phyloP scores from a whole-genome alignment of 1,139 yeast species.

The Yamadazyma membranifaciens region DNA sequence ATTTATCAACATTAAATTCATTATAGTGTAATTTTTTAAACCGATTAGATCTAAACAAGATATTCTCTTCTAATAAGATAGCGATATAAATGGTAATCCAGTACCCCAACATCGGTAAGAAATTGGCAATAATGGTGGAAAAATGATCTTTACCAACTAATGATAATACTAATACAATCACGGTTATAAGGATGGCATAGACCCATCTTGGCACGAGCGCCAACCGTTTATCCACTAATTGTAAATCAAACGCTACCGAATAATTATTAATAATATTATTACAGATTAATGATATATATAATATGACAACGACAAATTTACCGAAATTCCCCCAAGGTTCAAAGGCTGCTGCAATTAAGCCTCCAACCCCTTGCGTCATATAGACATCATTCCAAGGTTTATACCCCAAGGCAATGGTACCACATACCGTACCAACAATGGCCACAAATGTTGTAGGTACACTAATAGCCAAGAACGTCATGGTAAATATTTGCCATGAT shows the following conservation, averaged over 20 bases:
- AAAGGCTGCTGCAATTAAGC: constrained; percentile 66
- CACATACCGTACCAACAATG: constrained; percentile 67
- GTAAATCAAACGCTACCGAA: constrained; percentile 80
- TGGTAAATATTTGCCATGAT: constrained; percentile 49
- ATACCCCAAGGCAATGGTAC: constrained; percentile 65
- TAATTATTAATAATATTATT: constrained; percentile 61
- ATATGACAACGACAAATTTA: constrained; percentile 32
- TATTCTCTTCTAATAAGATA: constrained; percentile 70
- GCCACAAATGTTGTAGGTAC: constrained; percentile 81
- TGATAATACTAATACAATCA: constrained; percentile 65
- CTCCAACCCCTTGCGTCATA: constrained; percentile 69
- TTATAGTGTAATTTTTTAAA: constrained; percentile 49
- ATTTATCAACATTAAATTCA: constrained; percentile 39
- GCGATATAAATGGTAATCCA: constrained; percentile 87
- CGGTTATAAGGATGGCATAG: constrained; percentile 67
- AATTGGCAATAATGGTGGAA: constrained; percentile 76
- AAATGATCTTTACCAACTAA: constrained; percentile 76
- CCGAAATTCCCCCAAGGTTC: constrained; percentile 80
- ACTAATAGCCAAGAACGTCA: constrained; percentile 69
- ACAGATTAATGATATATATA: constrained; percentile 35
- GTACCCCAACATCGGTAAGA: constrained; percentile 91
- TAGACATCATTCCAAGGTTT: constrained; percentile 62
- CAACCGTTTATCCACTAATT: constrained; percentile 61
- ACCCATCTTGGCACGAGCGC: constrained; percentile 77
- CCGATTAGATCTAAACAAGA: constrained; percentile 60